Percentiles rank a stretch among this genome's conserved stretches.
phyloP scores from a whole-genome alignment of 2,329 filamentous ascomycete species.

The Alternaria gansuensis region DNA sequence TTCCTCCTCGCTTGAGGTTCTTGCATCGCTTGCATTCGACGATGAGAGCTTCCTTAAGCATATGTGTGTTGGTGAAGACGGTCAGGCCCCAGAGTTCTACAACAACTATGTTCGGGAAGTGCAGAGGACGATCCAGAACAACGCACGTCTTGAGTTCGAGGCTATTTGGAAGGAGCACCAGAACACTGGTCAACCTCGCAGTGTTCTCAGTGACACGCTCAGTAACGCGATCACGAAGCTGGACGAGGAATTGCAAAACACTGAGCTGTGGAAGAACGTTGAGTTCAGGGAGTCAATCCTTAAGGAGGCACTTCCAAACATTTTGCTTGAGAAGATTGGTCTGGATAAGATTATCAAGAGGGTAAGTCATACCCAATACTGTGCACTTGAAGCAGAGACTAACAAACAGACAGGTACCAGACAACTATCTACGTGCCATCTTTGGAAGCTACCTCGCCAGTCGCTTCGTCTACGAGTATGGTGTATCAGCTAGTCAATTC shows the following conservation, averaged over 20 bases:
- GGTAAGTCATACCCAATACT: constrained; percentile 58
- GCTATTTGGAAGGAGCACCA: constrained; percentile 97
- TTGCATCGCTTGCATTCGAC: constrained; percentile 93
- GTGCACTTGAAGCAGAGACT: constrained; percentile 19
- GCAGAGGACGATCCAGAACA: constrained; percentile 88
- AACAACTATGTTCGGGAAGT: constrained; percentile 90
- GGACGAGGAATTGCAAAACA: constrained; percentile 94
- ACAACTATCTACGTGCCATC: constrained; percentile 90
- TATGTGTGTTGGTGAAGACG: constrained; percentile 87
- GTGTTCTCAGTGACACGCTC: constrained; percentile 89
- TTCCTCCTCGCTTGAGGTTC: constrained; percentile 93
- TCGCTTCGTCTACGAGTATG: constrained; percentile 95
- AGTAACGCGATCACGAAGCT: constrained; percentile 94
- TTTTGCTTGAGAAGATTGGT: constrained; percentile 88
- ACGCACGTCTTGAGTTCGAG: constrained; percentile 93
- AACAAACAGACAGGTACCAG: constrained; percentile 70
- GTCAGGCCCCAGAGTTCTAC: constrained; percentile 88
- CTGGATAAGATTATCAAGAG: constrained; percentile 85
- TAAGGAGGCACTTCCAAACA: constrained; percentile 81
- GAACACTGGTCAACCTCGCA: constrained; percentile 78
- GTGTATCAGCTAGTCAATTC: constrained; percentile 91
- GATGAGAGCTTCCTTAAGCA: constrained; percentile 86
- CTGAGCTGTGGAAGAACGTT: constrained; percentile 87
- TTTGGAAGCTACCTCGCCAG: constrained; percentile 96
- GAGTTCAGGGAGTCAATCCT: constrained; percentile 80